These are phyloP conservation scores for Ailanthus altissimus DNA, from an alignment of 345 rosid genomes.

Conservation along the genomic window DNA sequence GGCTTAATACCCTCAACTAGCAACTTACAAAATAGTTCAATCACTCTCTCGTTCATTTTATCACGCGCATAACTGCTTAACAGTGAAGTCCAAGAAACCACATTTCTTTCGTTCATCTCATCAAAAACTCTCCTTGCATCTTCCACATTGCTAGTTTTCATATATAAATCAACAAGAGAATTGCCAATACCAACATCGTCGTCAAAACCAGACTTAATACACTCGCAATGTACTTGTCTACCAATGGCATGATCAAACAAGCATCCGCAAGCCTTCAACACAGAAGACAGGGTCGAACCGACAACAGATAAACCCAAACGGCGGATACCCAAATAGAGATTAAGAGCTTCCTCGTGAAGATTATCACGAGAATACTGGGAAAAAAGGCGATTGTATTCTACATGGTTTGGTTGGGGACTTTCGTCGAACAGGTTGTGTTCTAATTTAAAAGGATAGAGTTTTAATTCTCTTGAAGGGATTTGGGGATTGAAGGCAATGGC, in stretches of 20 bases:
- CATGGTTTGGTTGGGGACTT: constrained; percentile 39
- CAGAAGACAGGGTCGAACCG: constrained; percentile 64
- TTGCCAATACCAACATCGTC: constrained; percentile 71
- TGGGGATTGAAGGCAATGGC: constrained; percentile 10
- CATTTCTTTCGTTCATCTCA: constrained; percentile 62
- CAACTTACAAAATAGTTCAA: constrained; percentile 56
- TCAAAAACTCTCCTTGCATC: constrained; percentile 69
- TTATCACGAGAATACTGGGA: constrained; percentile 54
- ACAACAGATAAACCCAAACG: constrained; percentile 49
- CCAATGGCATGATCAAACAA: constrained; percentile 52
- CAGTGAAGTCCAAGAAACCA: constrained; percentile 90
- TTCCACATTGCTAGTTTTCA: constrained; percentile 52
- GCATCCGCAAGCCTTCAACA: constrained; percentile 61
- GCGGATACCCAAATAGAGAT: constrained; percentile 51
- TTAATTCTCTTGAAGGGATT: background rate
- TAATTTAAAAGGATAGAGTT: no score
- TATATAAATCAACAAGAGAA: constrained; percentile 76
- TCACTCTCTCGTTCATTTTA: constrained; percentile 46
- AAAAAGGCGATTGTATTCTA: constrained; percentile 40
- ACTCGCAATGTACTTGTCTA: constrained; percentile 60
- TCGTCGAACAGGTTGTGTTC: constrained; percentile 52
- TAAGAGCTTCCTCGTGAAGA: constrained; percentile 52
- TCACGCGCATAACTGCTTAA: constrained; percentile 60
- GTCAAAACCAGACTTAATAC: constrained; percentile 59
- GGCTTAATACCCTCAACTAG: constrained; percentile 59